phyloP scores from a whole-genome alignment of 1,284 basidiomycete species.

The Fomitopsis palustris region DNA sequence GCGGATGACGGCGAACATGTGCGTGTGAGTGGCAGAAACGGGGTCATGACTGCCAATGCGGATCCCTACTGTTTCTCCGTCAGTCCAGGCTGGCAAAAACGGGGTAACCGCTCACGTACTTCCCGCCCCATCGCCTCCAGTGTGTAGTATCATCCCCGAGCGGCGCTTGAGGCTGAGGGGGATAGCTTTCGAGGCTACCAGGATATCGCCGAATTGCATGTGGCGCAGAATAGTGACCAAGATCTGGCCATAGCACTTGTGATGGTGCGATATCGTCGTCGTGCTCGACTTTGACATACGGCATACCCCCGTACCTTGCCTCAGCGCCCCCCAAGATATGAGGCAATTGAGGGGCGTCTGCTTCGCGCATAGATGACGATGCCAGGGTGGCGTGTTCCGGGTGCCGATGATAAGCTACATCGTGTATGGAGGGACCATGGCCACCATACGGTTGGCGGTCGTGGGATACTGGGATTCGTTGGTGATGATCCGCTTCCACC shows the following conservation, averaged over 20 bases:
- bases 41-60: background rate
- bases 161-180: background rate
- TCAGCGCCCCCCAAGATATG: background rate
- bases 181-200: background rate
- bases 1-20: background rate
- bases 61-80: background rate
- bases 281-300: constrained; percentile 2
- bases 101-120: background rate
- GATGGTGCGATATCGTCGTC: background rate
- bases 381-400: background rate
- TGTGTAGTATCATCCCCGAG: background rate
- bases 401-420: background rate
- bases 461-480: background rate
- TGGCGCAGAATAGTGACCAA: background rate
- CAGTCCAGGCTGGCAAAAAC: background rate
- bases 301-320: background rate
- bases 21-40: background rate
- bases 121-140: background rate
- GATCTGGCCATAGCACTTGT: background rate
- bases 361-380: background rate
- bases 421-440: background rate
- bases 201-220: background rate
- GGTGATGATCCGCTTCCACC: background rate
- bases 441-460: background rate
- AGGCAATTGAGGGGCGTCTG: background rate